Evolutionary conservation across 257 asterid species (phyloP).

Genomic region (Fraxinus americana): DNA sequence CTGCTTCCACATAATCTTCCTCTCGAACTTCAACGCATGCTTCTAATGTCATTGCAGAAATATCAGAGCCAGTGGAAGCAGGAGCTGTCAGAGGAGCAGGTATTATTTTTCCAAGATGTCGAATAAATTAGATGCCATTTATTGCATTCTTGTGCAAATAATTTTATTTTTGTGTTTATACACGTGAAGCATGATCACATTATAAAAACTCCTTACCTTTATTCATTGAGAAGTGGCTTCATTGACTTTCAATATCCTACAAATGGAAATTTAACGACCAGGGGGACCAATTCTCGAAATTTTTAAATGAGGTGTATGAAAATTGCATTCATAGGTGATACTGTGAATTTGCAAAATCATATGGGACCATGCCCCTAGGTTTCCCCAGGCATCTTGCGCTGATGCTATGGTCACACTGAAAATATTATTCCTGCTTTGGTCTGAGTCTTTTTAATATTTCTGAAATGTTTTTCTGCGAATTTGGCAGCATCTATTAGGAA

Average conservation of each 20-base stretch:
- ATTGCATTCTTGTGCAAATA: neutral
- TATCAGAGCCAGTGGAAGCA: slow-evolving; percentile 39
- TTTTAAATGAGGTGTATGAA: neutral
- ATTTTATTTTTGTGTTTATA: neutral
- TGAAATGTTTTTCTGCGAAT: neutral
- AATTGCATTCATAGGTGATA: neutral
- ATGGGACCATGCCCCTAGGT: neutral
- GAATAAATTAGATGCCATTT: neutral
- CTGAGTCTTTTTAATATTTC: neutral
- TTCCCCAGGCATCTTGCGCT: neutral
- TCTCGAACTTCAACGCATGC: slow-evolving; percentile 38
- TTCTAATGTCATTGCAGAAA: slow-evolving; percentile 37
- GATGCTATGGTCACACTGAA: slow-evolving; percentile 4
- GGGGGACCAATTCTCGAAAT: neutral
- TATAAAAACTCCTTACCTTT: neutral
- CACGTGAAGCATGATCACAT: neutral
- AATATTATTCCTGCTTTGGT: slow-evolving; percentile 5
- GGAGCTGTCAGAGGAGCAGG: slow-evolving; percentile 42
- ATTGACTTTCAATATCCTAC: neutral
- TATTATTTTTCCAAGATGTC: neutral
- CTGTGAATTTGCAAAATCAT: neutral
- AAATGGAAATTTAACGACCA: neutral
- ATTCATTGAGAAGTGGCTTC: neutral
- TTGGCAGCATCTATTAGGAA: slow-evolving; percentile 29
- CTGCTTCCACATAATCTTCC: slow-evolving; percentile 47